Percentiles rank a stretch among this genome's conserved stretches.
Evolutionary conservation across 2,329 filamentous ascomycete species (phyloP).

Genomic region (Aureobasidium zeae): DNA sequence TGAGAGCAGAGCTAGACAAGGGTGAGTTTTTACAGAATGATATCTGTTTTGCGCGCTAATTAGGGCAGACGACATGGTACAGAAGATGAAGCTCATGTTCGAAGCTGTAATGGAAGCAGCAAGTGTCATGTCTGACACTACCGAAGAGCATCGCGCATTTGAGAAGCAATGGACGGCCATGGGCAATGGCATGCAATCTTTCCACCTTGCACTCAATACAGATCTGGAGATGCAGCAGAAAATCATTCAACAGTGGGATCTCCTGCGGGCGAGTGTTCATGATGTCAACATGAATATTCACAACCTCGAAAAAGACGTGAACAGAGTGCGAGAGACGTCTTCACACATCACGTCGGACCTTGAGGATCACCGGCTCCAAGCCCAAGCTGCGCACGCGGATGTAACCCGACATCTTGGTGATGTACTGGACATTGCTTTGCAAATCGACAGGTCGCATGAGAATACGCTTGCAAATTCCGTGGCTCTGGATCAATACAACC

Average conservation of each 20-base stretch:
- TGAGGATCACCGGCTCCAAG: not conserved
- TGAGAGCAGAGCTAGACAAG: constrained; percentile 49
- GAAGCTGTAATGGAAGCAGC: constrained; percentile 6
- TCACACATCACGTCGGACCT: constrained; percentile 8
- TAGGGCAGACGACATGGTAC: constrained; percentile 2
- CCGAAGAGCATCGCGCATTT: constrained; percentile 2
- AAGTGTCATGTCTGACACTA: constrained; percentile 2
- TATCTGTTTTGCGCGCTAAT: not conserved
- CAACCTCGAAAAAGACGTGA: not conserved
- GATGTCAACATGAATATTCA: constrained; percentile 2
- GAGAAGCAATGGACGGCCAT: constrained; percentile 6
- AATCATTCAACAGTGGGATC: constrained; percentile 8
- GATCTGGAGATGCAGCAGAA: constrained; percentile 5
- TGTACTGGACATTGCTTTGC: not conserved
- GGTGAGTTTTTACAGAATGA: constrained; percentile 28
- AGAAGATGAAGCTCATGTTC: constrained; percentile 7
- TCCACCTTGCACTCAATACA: constrained; percentile 6
- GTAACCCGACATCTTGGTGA: constrained; percentile 1
- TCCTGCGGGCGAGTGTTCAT: not conserved
- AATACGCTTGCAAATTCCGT: constrained; percentile 1
- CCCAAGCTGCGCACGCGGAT: constrained; percentile 2
- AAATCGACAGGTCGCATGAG: constrained; percentile 3
- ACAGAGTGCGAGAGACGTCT: constrained; percentile 3
- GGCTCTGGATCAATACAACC: constrained; percentile 1
- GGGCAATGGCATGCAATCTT: constrained; percentile 9